A percentile compares a stretch with the other conserved stretches of the same genome.
Conservation (phyloP, 2,329 filamentous ascomycete species). For the Diaporthe caulivora region DNA sequence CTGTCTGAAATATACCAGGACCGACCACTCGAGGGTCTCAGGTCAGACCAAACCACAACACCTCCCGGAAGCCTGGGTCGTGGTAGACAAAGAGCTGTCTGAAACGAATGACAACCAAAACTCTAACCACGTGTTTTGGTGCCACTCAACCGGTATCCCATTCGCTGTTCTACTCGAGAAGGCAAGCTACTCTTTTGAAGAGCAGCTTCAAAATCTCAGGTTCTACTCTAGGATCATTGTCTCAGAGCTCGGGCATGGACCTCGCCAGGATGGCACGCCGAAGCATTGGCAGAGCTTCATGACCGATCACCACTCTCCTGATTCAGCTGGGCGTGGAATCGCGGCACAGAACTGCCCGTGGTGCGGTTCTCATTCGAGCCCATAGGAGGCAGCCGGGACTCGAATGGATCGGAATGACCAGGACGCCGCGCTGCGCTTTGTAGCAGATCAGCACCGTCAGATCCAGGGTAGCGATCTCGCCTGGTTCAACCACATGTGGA, state of each 20-base stretch:
- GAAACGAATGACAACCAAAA: background rate
- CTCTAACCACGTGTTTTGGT: background rate
- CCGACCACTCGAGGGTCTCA: no score
- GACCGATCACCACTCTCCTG: background rate
- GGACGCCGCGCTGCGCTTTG: background rate
- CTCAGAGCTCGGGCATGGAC: background rate
- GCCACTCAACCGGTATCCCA: background rate
- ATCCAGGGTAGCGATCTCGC: background rate
- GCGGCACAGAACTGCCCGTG: background rate
- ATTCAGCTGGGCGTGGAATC: slow-evolving; percentile 1
- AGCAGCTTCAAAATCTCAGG: background rate
- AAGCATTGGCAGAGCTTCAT: background rate
- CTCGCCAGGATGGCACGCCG: background rate
- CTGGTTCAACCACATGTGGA: background rate
- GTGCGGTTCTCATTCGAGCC: background rate
- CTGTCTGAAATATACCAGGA: no score
- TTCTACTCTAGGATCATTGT: background rate
- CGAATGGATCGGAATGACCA: background rate
- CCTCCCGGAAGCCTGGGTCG: background rate
- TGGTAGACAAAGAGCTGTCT: background rate
- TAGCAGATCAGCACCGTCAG: background rate
- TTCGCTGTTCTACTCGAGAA: background rate
- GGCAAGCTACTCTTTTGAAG: background rate
- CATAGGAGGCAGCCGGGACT: background rate
- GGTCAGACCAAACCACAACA: no score